Percentiles rank a stretch among this genome's conserved stretches.
phyloP scores from a whole-genome alignment of 768 basidiomycete genomes.

The Suillus plorans region DNA sequence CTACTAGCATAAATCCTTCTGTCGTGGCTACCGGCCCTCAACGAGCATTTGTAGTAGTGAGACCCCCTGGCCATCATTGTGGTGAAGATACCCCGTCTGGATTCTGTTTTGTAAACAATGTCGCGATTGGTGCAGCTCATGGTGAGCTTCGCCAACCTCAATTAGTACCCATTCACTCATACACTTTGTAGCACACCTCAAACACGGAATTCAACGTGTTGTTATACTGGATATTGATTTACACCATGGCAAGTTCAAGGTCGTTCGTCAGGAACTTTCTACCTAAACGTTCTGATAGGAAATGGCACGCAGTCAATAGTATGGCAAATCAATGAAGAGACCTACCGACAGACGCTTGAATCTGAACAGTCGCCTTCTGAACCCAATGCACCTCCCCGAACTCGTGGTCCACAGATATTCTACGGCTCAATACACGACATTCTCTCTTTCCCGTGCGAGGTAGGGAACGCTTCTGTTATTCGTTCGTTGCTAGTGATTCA shows the following conservation, averaged over 20 bases:
- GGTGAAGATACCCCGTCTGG: slow-evolving; percentile 88
- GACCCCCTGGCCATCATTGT: slow-evolving; percentile 95
- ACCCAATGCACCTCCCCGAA: slow-evolving; percentile 33
- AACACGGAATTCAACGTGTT: slow-evolving; percentile 73
- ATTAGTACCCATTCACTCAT: background rate
- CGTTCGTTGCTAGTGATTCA: background rate
- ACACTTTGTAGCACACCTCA: slow-evolving; percentile 65
- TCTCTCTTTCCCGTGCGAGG: slow-evolving; percentile 90
- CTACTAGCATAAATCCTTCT: slow-evolving; percentile 14
- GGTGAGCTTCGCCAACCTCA: slow-evolving; percentile 44
- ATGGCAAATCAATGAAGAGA: slow-evolving; percentile 91
- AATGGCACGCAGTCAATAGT: slow-evolving; percentile 93
- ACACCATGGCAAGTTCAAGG: slow-evolving; percentile 23
- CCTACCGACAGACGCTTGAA: slow-evolving; percentile 68
- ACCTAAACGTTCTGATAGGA: slow-evolving; percentile 41
- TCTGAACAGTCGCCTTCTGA: slow-evolving; percentile 32
- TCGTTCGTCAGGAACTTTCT: background rate
- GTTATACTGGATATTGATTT: slow-evolving; percentile 84
- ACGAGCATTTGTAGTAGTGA: slow-evolving; percentile 77
- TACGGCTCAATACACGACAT: slow-evolving; percentile 96
- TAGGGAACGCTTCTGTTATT: slow-evolving; percentile 26
- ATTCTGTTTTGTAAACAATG: slow-evolving; percentile 96
- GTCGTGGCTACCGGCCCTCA: slow-evolving; percentile 23
- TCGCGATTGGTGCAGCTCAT: slow-evolving; percentile 86
- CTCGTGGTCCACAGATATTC: slow-evolving; percentile 61